Base-by-base conservation (phyloP, 1,284 basidiomycete genomes). In the Ganoderma sp. region DNA sequence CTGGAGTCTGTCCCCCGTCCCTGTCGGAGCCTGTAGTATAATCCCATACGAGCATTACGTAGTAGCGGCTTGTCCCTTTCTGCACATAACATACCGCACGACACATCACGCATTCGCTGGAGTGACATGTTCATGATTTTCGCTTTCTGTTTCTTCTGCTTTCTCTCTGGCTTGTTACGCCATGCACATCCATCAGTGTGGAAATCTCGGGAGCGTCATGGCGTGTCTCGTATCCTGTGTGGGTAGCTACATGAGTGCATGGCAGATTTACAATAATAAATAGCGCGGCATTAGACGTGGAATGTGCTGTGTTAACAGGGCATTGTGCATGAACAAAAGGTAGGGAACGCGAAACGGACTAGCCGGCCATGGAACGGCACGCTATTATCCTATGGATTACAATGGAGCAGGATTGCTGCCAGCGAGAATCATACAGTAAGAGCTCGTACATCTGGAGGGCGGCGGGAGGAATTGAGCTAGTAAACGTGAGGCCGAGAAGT, bases 371-470 rank as follows among this genome's bases (percentile, higher is more conserved):
- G n/a, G 3, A 28, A 52, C 63, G 67, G 56, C 62, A 62, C 39
- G 15, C 39, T 25, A 73, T 43, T 69, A 72, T 63, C 66, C 68
- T 62, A 45, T 56, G 65, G 28, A 67, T 73, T 75, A 73, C 71
- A 70, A 63, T 69, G 67, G 68, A 70, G 66, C 63, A 64, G 39
- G 45, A 7, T 28, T 54, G 65, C 56, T 61, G 45, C n/a, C 8
- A 9, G n/a, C n/a, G 54, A 32, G 3, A 48, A 7, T 48, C 7
- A 12, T 48, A 48, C 9, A 48, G 39, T 22, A 42, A 34, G 32
- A 25, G 52, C 45, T 41, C 19, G n/a, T 61, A 50, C 54, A 61
- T 28, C 59, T 50, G 15, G 22, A 12, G 22, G 9, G 2, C 9
- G 22, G 12, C n/a, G 14, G 7, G 17, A 15, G 14, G n/a, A 25